These are phyloP conservation scores for Colletotrichum tanaceti DNA, from an alignment of 2,329 filamentous ascomycete genomes.

Conservation along the genomic window DNA sequence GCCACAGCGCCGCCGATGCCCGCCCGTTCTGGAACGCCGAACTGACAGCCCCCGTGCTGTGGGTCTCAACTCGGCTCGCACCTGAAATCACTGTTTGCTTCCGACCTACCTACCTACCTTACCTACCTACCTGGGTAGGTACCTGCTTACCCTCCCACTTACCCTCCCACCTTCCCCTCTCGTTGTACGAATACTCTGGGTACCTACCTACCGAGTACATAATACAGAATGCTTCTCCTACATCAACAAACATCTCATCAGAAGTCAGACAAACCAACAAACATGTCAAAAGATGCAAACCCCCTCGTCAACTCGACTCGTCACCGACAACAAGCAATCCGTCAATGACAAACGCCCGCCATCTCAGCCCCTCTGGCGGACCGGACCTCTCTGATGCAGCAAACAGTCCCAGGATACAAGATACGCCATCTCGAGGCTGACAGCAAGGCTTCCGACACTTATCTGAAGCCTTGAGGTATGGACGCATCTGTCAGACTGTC, in stretches of 20 bases:
- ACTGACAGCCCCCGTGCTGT: too few relatives aligned
- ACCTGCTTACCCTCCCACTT: too few relatives aligned
- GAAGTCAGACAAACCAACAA: background rate
- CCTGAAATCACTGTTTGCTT: background rate
- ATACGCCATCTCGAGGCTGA: background rate
- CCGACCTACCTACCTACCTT: background rate
- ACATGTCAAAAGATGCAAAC: background rate
- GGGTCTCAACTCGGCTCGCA: background rate
- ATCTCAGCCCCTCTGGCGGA: background rate
- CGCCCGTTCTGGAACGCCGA: too few relatives aligned
- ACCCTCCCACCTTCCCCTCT: too few relatives aligned
- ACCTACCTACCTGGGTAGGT: background rate
- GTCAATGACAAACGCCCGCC: background rate
- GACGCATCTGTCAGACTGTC: background rate
- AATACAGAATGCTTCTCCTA: too few relatives aligned
- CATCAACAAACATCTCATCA: too few relatives aligned
- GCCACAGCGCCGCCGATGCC: background rate
- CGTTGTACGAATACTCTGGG: too few relatives aligned
- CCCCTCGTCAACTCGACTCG: background rate
- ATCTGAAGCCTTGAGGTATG: too few relatives aligned
- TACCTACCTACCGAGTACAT: too few relatives aligned
- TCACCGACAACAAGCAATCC: background rate
- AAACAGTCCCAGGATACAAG: background rate
- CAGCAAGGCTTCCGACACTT: background rate
- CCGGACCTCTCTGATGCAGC: background rate